Evolutionary conservation across 805 yeast species (phyloP), one percentile per base, ranked within the genome.

Genomic region (Millerago galiae): DNA sequence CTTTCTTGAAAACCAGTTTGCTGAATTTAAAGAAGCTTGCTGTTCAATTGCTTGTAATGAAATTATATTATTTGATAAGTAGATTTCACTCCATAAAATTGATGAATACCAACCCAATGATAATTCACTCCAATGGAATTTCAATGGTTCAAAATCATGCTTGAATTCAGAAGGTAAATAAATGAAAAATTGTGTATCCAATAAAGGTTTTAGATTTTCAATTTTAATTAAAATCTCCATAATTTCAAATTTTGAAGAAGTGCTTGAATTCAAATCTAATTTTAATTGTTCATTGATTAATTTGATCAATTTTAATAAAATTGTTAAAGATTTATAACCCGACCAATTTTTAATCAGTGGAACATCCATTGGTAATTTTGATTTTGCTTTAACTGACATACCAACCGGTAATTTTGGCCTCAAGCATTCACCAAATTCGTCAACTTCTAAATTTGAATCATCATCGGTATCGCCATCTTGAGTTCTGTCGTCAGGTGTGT

Each of bases 81-180:
- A 83, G 0, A 83, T 70, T 27, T 67, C 62, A 2, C 80, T 77
- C 80, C 85, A 83, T 21, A 85, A 53, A 9, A 83, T 64, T 5
- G 83, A 72, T 32, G 73, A 69, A 59, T 85, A 85, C 95, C 95
- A 86, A 0, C 89, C 90, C 18, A 84, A 62, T 0, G 86, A 78
- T 18, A 70, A 55, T 41, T 64, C 65, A 32, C 75, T 72, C 95
- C 95, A 86, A 5, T 63, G 58, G 50, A 85, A 81, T 45, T 58
- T 66, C 47, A 82, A 63, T 4, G 72, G 66, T 38, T 66, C 70
- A 47, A 76, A 68, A 3, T 66, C 64, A 0, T 71, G 61, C 12
- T 31, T 29, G 16, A 42, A 42, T 18, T 42, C 45, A 14, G 59
- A 61, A 0, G 75, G 71, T 27, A 70, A 53, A 46, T 66, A 75